phyloP scores from a whole-genome alignment of 2,329 filamentous ascomycete genomes.

The Ceratocystis cacaofunesta region DNA sequence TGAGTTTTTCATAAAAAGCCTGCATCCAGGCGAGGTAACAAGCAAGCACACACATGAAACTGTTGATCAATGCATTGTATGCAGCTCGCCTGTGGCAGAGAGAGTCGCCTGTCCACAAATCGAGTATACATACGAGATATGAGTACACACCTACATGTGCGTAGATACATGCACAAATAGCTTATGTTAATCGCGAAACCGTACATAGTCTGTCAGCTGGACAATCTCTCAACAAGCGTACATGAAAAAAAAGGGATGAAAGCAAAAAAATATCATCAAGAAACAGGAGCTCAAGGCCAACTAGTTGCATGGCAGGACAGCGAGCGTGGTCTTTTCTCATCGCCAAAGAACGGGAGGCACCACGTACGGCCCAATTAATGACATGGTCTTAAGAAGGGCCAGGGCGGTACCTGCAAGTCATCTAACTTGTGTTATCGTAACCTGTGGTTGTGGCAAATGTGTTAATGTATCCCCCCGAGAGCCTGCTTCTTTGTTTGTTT shows the following conservation, averaged over 20 bases:
- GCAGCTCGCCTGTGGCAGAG: background rate
- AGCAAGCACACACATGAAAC: background rate
- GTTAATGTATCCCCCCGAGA: background rate
- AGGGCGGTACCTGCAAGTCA: background rate
- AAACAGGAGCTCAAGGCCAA: too few species aligned
- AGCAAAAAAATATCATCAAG: too few species aligned
- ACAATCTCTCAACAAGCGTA: too few species aligned
- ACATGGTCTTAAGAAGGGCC: background rate
- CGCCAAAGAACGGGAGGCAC: background rate
- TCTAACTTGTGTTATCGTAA: background rate
- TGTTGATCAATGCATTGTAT: background rate
- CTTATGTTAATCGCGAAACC: too few species aligned
- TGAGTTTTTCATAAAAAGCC: background rate
- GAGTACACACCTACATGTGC: too few species aligned
- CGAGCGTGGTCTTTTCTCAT: background rate
- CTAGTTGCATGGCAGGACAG: background rate
- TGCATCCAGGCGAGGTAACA: background rate
- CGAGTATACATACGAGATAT: background rate
- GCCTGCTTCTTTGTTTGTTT: too few species aligned
- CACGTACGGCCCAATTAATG: background rate
- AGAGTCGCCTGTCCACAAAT: background rate
- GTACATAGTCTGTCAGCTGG: too few species aligned
- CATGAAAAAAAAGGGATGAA: too few species aligned
- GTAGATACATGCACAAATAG: too few species aligned
- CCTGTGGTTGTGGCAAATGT: background rate